Conservation (phyloP, 441 rosid genomes). For the Jatropha podagrica region DNA sequence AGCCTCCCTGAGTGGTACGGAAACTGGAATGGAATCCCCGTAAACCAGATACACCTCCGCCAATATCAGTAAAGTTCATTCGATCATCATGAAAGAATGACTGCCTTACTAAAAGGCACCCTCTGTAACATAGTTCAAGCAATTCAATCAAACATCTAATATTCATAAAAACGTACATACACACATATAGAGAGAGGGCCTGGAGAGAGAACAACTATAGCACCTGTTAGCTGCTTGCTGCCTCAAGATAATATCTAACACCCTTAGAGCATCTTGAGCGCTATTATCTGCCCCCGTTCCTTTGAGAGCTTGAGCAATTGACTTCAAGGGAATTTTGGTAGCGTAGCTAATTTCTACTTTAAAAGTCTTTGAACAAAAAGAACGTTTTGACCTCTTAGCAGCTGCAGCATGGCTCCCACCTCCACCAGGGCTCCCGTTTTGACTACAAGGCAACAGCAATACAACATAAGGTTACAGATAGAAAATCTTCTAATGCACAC, state of each 20-base stretch:
- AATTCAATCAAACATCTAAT: constrained; percentile 22
- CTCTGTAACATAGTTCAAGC: constrained; percentile 41
- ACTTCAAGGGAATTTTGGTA: constrained; percentile 59
- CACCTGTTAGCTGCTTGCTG: constrained; percentile 88
- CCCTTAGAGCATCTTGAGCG: constrained; percentile 74
- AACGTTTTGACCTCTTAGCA: constrained; percentile 58
- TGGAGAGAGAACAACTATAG: constrained; percentile 7
- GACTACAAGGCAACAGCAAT: constrained; percentile 29
- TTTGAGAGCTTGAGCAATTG: constrained; percentile 46
- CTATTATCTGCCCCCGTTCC: constrained; percentile 46
- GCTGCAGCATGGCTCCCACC: constrained; percentile 34
- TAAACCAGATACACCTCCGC: constrained; percentile 67
- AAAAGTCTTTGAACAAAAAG: constrained; percentile 53
- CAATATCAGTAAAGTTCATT: constrained; percentile 51
- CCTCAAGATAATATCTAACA: constrained; percentile 74
- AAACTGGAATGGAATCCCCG: constrained; percentile 90
- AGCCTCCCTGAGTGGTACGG: constrained; percentile 76
- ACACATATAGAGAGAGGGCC: no score
- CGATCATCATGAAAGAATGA: constrained; percentile 74
- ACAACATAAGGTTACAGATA: constrained; percentile 18
- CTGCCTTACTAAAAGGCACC: constrained; percentile 87
- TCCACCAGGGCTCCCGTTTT: constrained; percentile 34
- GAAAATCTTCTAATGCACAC: not conserved
- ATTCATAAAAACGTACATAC: not conserved
- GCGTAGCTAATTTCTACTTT: constrained; percentile 59